These are phyloP conservation scores for Fonsecaea monophora DNA, from an alignment of 2,329 filamentous ascomycete genomes.

Conservation along the genomic window DNA sequence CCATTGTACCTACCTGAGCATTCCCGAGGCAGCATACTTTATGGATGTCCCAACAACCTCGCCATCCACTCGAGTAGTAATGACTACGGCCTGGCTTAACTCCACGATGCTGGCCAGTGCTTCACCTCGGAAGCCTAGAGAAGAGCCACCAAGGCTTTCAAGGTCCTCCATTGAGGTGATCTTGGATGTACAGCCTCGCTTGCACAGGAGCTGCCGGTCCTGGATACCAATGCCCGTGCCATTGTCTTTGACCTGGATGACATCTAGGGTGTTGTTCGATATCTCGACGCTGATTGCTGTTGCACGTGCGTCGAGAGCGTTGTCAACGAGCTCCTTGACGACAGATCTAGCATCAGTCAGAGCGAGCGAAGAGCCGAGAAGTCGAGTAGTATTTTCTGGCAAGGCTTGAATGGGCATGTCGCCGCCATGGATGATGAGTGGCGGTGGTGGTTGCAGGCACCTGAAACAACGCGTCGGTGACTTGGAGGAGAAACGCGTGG, in stretches of 20 bases:
- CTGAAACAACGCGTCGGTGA: background rate
- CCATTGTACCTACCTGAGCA: slow-evolving; percentile 50
- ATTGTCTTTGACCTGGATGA: slow-evolving; percentile 70
- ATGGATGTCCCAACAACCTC: slow-evolving; percentile 62
- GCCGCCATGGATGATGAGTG: slow-evolving; percentile 17
- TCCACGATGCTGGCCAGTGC: slow-evolving; percentile 68
- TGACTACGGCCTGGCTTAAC: slow-evolving; percentile 59
- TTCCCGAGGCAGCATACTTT: slow-evolving; percentile 59
- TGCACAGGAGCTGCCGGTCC: slow-evolving; percentile 63
- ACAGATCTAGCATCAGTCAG: slow-evolving; percentile 63
- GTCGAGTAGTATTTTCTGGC: slow-evolving; percentile 52
- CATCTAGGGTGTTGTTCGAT: slow-evolving; percentile 63
- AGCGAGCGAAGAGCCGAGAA: slow-evolving; percentile 64
- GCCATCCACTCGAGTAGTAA: slow-evolving; percentile 64
- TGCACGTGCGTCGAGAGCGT: slow-evolving; percentile 69
- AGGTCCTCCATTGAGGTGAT: slow-evolving; percentile 65
- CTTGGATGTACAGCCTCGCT: slow-evolving; percentile 69
- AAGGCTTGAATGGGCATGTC: slow-evolving; percentile 57
- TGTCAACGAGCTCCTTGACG: slow-evolving; percentile 71
- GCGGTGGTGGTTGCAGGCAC: background rate
- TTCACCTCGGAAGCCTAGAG: slow-evolving; percentile 69
- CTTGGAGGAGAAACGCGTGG: slow-evolving; percentile 11
- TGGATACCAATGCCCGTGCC: slow-evolving; percentile 65
- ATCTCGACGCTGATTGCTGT: slow-evolving; percentile 65
- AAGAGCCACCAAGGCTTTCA: slow-evolving; percentile 60